Base-by-base conservation (phyloP, 2,329 filamentous ascomycete species). In the Pleurostoma richardsiae region DNA sequence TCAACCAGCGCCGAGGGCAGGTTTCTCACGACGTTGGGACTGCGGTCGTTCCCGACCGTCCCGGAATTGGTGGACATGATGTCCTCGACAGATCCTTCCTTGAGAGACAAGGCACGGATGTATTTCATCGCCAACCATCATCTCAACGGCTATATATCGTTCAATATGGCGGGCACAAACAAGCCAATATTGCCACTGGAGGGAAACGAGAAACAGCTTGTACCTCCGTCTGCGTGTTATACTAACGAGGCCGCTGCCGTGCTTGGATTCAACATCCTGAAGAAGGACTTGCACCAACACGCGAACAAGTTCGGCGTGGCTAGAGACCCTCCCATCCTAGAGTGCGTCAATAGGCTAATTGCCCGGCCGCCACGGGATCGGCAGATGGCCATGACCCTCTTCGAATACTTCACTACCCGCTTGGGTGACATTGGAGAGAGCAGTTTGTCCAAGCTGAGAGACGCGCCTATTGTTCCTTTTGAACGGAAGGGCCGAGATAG, bases 41-140 rank as follows among this genome's bases (percentile, higher is more conserved):
- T 99, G 27, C 82, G 83, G 50, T 72, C 79, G 38, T 80, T 77
- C 58, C 94, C 94, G 1, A 74, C 80, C 3, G 86, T 85, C 1
- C 72, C 77, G 4, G 89, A 92, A 49, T 72, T 99, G 6, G 77
- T 96, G 4, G 77, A 84, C 5, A 83, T 95, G 63, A 90, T 96
- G 77, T 76, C 83, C 30, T 81, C 79, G 63, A 53, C 81, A 59
- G 64, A 83, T 64, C 54, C 72, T 51, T 57, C 61, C 6, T 68
- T 90, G 38, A 82, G 90, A 50, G 76, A 81, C 40, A 82, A 80
- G 47, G 80, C 89, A 0, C 81, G 96, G 73, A 77, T 78, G 3
- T 97, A 96, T 64, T 95, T 90, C 62, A 80, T 96, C 46, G 76
- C 80, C 30, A 88, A 92, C 57, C 86, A 92, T 62, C 83, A 88